Conservation (phyloP, 129 eudicot genomes). For the Oenanthe sinensis region DNA sequence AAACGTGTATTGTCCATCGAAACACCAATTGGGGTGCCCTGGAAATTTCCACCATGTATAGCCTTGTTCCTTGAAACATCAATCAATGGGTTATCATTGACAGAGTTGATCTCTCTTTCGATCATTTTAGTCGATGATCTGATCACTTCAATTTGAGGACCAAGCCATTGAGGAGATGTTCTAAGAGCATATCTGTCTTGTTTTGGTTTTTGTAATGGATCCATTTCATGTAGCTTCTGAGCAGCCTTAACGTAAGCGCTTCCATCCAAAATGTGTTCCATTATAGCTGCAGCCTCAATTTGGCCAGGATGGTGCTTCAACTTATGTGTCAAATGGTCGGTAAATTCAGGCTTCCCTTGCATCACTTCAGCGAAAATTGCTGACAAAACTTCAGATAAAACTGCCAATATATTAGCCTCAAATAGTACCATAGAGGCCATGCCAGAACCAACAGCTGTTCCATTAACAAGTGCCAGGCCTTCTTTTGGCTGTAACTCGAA, state of each 20-base stretch:
- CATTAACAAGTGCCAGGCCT: constrained; percentile 60
- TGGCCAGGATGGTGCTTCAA: constrained; percentile 53
- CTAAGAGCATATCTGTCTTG: constrained; percentile 47
- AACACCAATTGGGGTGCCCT: constrained; percentile 60
- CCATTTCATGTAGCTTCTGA: constrained; percentile 41
- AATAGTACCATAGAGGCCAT: constrained; percentile 61
- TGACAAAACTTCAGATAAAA: constrained; percentile 38
- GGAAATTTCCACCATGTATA: constrained; percentile 56
- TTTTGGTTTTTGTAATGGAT: constrained; percentile 51
- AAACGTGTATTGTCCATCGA: constrained; percentile 59
- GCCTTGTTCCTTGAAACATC: constrained; percentile 58
- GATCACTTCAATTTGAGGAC: constrained; percentile 53
- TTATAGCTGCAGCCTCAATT: constrained; percentile 58
- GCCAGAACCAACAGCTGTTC: constrained; percentile 60
- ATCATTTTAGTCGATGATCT: constrained; percentile 46
- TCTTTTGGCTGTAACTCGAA: constrained; percentile 52
- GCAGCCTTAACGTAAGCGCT: constrained; percentile 46
- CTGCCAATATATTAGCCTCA: constrained; percentile 38
- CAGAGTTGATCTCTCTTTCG: constrained; percentile 52
- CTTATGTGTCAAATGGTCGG: constrained; percentile 50
- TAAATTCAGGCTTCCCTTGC: constrained; percentile 57
- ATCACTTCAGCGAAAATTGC: constrained; percentile 53
- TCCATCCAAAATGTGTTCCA: constrained; percentile 53
- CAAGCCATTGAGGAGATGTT: constrained; percentile 58
- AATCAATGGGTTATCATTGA: constrained; percentile 52